Evolutionary conservation across 2,329 filamentous ascomycete genomes (phyloP).

Genomic region (Clathrospora elynae): DNA sequence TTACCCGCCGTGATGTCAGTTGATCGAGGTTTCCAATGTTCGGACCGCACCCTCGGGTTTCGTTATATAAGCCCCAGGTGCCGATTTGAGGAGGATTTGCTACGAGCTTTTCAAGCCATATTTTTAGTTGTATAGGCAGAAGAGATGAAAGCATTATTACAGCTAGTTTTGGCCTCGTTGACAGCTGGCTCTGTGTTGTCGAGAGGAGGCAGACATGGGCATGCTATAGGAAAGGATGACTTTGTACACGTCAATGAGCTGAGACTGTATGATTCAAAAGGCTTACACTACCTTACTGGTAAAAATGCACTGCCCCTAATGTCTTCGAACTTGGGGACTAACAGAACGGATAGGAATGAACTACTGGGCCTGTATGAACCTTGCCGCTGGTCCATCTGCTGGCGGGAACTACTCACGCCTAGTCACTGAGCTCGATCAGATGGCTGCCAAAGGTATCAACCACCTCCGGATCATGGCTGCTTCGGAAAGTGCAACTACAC

Average conservation of each 20-base stretch:
- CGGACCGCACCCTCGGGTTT: conserved; percentile 6
- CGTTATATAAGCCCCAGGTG: conserved; percentile 16
- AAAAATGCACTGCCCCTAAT: too few species aligned
- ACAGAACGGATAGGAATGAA: conserved; percentile 37
- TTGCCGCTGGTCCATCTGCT: conserved; percentile 42
- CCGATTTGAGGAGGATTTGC: neutral
- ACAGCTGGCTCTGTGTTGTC: conserved; percentile 15
- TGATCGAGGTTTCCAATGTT: neutral
- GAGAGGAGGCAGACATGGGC: conserved; percentile 6
- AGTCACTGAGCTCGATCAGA: conserved; percentile 48
- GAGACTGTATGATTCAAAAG: conserved; percentile 43
- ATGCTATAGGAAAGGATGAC: conserved; percentile 36
- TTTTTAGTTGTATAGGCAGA: neutral
- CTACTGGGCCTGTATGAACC: conserved; percentile 51
- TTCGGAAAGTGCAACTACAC: conserved; percentile 48
- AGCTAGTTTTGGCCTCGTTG: conserved; percentile 19
- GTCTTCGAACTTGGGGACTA: neutral
- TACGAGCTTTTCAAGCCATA: conserved; percentile 1
- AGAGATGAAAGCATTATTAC: conserved; percentile 20
- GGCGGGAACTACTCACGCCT: conserved; percentile 48
- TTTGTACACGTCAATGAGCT: conserved; percentile 46
- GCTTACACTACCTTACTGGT: conserved; percentile 16
- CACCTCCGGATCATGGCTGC: conserved; percentile 50
- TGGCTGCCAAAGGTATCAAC: conserved; percentile 49
- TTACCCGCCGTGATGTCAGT: conserved; percentile 22